Base-by-base conservation (phyloP, 768 basidiomycete genomes). In the Mycena leptocephala region DNA sequence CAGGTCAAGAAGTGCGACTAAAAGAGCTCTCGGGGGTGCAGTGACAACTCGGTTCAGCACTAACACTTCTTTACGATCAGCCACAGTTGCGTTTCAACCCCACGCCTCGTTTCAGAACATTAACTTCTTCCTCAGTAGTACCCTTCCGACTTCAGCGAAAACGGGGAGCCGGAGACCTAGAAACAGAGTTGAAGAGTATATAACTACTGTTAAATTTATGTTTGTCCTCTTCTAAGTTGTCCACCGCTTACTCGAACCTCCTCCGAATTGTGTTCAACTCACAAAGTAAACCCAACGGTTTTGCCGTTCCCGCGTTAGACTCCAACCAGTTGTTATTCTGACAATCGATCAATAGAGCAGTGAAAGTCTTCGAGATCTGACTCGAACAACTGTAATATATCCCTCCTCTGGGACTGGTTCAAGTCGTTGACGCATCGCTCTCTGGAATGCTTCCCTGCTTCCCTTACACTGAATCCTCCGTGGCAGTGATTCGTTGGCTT, bases 51-150 rank as follows among this genome's bases (percentile, higher is more conserved):
- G 61, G 61, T 24, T 41, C 61, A 24, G 61, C 37, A 62, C 37
- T 62, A 28, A 62, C 58, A 33, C 8, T 33, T 37, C 56, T 58
- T 58, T 35, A 58, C 58, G 33, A 61, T 35, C 32, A 33, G 58
- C 37, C 58, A 61, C 58, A 61, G 58, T 39, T 62, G 61, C 37
- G 61, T 41, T 62, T 62, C 61, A 41, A 62, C 53, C 61, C 61
- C 61, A 41, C 61, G 37, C 61, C 61, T 39, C 61, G 35, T 62
- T 62, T 41, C 61, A 41, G 37, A 62, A 41, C 35, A 41, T 55
- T 55, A 55, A 30, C 53, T 28, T 39, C 37, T 41, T 62, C 61
- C 20, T 39, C 37, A 26, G 37, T 13, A 28, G 61, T 24, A 62
- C 26, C 61, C 61, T 62, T 41, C 37, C n/a, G 61, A 62, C 30